These are phyloP conservation scores for Teunomyces kruisii DNA, from an alignment of 805 yeast genomes.

Conservation along the genomic window DNA sequence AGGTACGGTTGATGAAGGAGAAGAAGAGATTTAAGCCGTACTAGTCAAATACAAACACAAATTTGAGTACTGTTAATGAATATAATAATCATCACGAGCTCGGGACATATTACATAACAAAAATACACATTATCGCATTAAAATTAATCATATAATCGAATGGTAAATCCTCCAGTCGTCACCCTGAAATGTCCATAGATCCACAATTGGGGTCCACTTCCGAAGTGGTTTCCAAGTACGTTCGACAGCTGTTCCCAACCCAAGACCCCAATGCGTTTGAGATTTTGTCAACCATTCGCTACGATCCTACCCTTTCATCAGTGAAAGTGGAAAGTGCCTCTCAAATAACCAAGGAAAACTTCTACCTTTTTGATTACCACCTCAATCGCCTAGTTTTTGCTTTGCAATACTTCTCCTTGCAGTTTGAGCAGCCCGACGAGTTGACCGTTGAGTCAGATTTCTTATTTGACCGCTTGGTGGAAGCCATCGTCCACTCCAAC, in stretches of 20 bases:
- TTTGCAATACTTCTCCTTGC: constrained; percentile 46
- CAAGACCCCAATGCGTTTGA: constrained; percentile 41
- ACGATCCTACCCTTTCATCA: constrained; percentile 57
- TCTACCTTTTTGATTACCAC: constrained; percentile 68
- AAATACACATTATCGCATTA: constrained; percentile 1
- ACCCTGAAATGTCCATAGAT: not conserved
- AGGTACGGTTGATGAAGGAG: constrained; percentile 74
- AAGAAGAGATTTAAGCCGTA: constrained; percentile 86
- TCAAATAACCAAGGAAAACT: constrained; percentile 32
- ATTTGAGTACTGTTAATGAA: not conserved
- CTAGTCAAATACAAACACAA: constrained; percentile 25
- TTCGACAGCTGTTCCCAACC: constrained; percentile 7
- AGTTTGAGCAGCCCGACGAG: constrained; percentile 38
- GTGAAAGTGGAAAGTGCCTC: constrained; percentile 26
- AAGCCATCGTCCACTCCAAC: constrained; percentile 25
- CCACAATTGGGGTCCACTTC: not conserved
- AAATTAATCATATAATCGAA: not conserved
- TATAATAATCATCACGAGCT: not conserved
- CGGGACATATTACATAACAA: not conserved
- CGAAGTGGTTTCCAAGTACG: constrained; percentile 6
- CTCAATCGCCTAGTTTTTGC: constrained; percentile 56
- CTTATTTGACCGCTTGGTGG: constrained; percentile 35
- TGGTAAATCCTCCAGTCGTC: not conserved
- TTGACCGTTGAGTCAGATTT: constrained; percentile 42
- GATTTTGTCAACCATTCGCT: constrained; percentile 69